A percentile compares a stretch with the other conserved stretches of the same genome.
Conservation (phyloP, 78 protist genomes). For the Pigoraptor vietnamica region DNA sequence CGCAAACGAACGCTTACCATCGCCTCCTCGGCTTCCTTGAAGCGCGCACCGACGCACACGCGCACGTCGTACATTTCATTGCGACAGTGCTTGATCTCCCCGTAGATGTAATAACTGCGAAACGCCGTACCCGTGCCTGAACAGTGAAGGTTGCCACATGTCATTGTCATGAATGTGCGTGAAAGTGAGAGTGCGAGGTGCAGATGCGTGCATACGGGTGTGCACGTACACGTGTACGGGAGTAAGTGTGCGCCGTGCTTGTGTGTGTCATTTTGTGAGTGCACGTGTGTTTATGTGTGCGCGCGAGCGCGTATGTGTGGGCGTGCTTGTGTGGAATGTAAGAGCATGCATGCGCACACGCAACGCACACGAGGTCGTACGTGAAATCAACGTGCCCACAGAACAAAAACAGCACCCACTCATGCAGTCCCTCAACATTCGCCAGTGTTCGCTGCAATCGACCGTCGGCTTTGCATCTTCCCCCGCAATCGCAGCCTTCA, state of each 20-base stretch:
- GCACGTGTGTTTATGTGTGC: neutral
- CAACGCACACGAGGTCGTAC: neutral
- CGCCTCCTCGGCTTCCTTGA: neutral
- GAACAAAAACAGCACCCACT: neutral
- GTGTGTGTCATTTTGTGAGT: neutral
- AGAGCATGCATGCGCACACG: neutral
- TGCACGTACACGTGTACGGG: neutral
- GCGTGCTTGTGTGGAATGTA: too few relatives aligned
- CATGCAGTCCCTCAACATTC: neutral
- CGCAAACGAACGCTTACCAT: neutral
- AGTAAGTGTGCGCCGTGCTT: too few relatives aligned
- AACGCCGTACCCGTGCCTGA: neutral
- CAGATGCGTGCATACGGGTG: neutral
- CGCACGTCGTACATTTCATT: neutral
- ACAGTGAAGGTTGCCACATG: too few relatives aligned
- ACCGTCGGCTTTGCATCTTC: neutral
- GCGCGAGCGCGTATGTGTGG: neutral
- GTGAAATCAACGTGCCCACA: too few relatives aligned
- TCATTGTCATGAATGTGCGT: neutral
- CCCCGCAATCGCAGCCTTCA: neutral
- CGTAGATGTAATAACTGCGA: neutral
- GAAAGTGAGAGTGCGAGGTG: neutral
- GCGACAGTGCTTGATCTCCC: neutral
- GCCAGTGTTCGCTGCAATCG: neutral
- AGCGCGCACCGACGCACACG: neutral